Percentiles rank a stretch among this genome's conserved stretches.
Conservation (phyloP, 2,329 filamentous ascomycete genomes). For the Xylaria sp. region DNA sequence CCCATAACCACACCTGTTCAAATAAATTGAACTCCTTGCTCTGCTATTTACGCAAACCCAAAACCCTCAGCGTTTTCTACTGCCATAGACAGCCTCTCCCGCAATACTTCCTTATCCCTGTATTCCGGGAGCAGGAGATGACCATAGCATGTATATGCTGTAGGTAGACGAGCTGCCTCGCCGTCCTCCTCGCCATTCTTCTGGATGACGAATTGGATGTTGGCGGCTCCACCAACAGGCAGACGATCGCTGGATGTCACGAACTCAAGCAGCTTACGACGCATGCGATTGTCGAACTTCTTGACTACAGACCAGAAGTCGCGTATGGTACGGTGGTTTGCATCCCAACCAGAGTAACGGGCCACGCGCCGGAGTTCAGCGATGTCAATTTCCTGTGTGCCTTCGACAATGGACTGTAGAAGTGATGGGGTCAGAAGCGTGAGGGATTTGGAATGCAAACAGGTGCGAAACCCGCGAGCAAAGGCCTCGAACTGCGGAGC, state of each 20-base stretch:
- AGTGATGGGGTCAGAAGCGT: slow-evolving; percentile 75
- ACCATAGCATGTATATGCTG: slow-evolving; percentile 93
- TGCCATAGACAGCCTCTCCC: slow-evolving; percentile 82
- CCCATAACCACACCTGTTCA: slow-evolving; percentile 4
- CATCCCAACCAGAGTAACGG: slow-evolving; percentile 84
- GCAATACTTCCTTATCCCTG: slow-evolving; percentile 73
- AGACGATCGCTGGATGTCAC: slow-evolving; percentile 93
- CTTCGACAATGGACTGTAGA: slow-evolving; percentile 84
- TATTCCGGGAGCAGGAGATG: slow-evolving; percentile 89
- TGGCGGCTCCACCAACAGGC: slow-evolving; percentile 85
- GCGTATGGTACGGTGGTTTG: slow-evolving; percentile 73
- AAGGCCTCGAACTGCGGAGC: slow-evolving; percentile 83
- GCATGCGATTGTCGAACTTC: slow-evolving; percentile 73
- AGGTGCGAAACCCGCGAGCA: slow-evolving; percentile 79
- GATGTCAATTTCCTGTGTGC: slow-evolving; percentile 82
- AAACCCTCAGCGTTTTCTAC: slow-evolving; percentile 91
- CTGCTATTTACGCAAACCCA: slow-evolving; percentile 72
- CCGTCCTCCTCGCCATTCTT: slow-evolving; percentile 74
- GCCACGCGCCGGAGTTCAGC: slow-evolving; percentile 75
- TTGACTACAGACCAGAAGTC: slow-evolving; percentile 89
- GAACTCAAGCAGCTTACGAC: slow-evolving; percentile 85
- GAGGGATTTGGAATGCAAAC: slow-evolving; percentile 76
- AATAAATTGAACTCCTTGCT: neutral
- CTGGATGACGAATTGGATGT: slow-evolving; percentile 85
- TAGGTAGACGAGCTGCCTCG: slow-evolving; percentile 73